Conservation (phyloP, 1,284 basidiomycete genomes). For the Austroboletus olivaceoglutinosus region DNA sequence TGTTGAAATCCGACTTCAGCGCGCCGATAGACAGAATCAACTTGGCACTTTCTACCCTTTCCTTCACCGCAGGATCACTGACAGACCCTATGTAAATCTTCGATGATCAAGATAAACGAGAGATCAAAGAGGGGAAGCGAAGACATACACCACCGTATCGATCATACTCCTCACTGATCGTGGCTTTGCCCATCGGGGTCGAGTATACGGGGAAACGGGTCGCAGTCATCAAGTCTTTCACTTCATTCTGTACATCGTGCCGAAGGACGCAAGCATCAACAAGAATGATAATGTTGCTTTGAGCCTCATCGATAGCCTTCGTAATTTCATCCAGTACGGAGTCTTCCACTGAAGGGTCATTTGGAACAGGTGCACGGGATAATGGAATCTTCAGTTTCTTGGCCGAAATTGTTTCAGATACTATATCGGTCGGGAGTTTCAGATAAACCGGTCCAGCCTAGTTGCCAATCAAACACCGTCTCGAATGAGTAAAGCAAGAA, state of each 20-base stretch:
- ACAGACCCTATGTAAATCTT: conserved; percentile 83
- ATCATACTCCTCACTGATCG: conserved; percentile 74
- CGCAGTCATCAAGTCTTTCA: conserved; percentile 65
- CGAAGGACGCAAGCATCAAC: conserved; percentile 88
- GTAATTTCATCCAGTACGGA: conserved; percentile 77
- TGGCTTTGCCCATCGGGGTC: conserved; percentile 88
- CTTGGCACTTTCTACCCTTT: conserved; percentile 79
- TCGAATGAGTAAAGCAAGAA: not conserved
- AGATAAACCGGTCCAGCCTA: conserved; percentile 88
- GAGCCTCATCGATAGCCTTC: conserved; percentile 60
- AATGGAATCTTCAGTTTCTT: conserved; percentile 66
- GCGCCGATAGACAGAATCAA: conserved; percentile 82
- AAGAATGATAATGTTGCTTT: conserved; percentile 71
- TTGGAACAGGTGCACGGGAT: conserved; percentile 46
- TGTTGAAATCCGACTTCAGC: conserved; percentile 89
- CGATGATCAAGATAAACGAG: conserved; percentile 1
- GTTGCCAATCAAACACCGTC: not conserved
- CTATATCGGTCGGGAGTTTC: conserved; percentile 83
- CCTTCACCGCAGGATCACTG: conserved; percentile 67
- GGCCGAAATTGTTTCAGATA: conserved; percentile 66
- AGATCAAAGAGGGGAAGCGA: not conserved
- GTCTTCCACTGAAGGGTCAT: conserved; percentile 60
- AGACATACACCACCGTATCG: conserved; percentile 81
- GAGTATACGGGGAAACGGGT: conserved; percentile 79
- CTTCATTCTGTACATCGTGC: conserved; percentile 70